Evolutionary conservation across 495 filamentous ascomycete genomes (phyloP), one percentile per base, ranked within the genome.

Genomic region (Pseudevernia furfuracea): DNA sequence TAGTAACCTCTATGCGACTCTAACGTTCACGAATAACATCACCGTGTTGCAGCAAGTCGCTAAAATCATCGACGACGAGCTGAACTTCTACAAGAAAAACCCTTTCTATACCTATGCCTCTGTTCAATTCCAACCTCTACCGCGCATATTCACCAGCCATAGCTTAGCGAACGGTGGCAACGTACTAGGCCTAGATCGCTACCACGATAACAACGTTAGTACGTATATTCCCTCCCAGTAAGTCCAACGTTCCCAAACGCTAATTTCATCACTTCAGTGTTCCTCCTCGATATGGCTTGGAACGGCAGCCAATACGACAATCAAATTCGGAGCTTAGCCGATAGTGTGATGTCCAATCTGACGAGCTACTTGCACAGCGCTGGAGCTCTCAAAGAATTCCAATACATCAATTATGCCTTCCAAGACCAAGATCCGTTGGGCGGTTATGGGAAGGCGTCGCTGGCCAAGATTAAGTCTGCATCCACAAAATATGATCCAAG

Each of bases 361-460:
- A 55, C 52, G 25, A 67, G n/a, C 34, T 56, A 60, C 4, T 66
- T 68, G 3, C 44, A 63, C 21, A 58, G 58, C 9, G 63, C 66
- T 19, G 62, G 62, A 3, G 52, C 41, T 1, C 38, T 60, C 4
- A 68, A 70, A 10, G 67, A 67, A 3, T 74, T 62, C 49, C 25
- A 65, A 25, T 74, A 73, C 59, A 56, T 74, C 43, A 71, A 72
- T 58, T 74, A 74, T 65, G 69, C 73, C 1, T 65, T 55, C 6
- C 60, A 62, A 34, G 64, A 60, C 28, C 74, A 76, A 63, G 67
- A 71, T 44, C 63, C 65, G 2, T 62, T 76, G 6, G 30, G 56
- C 5, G 59, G 65, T 19, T 75, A 74, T 49, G 72, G 73, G 3
- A 6, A n/a, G 4, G 65, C n/a, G 21, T 70, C 38, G 23, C 58